These are phyloP conservation scores for Blastobotrys apis DNA, from an alignment of 1,139 yeast genomes.

Conservation along the genomic window DNA sequence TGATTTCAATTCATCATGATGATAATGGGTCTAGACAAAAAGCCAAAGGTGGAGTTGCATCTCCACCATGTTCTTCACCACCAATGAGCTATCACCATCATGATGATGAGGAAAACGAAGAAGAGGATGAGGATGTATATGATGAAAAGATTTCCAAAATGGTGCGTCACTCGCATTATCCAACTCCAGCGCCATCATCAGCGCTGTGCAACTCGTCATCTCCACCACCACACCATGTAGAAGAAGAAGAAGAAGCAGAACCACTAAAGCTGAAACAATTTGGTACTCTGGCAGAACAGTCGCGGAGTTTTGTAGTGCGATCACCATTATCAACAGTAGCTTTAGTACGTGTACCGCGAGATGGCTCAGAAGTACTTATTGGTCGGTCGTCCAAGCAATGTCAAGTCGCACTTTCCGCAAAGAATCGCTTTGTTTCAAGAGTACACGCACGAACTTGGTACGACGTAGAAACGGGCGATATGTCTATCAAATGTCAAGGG, in stretches of 20 bases:
- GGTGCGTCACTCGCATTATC: conserved; percentile 20
- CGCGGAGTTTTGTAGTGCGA: conserved; percentile 23
- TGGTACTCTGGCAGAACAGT: conserved; percentile 21
- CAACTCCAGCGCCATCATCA: conserved; percentile 31
- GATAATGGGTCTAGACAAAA: no score
- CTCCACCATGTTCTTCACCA: conserved; percentile 14
- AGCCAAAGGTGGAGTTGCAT: not conserved
- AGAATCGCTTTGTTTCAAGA: conserved; percentile 62
- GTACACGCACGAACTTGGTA: conserved; percentile 50
- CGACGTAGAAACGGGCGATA: conserved; percentile 26
- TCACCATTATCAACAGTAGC: conserved; percentile 34
- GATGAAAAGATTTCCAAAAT: conserved; percentile 10
- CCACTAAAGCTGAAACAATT: conserved; percentile 13
- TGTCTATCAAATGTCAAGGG: conserved; percentile 55
- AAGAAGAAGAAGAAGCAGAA: conserved; percentile 9
- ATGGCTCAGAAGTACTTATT: conserved; percentile 38
- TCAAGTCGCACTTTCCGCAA: conserved; percentile 51
- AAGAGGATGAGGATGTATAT: conserved; percentile 1
- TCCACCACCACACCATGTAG: conserved; percentile 12
- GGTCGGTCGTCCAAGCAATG: conserved; percentile 67
- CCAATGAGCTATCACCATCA: not conserved
- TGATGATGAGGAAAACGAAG: not conserved
- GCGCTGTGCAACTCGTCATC: conserved; percentile 11
- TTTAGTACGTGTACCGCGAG: conserved; percentile 31
- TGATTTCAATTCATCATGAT: conserved; percentile 1